Evolutionary conservation across 2,329 filamentous ascomycete genomes (phyloP), one percentile per base, ranked within the genome.

Genomic region (Xylaria multiplex): DNA sequence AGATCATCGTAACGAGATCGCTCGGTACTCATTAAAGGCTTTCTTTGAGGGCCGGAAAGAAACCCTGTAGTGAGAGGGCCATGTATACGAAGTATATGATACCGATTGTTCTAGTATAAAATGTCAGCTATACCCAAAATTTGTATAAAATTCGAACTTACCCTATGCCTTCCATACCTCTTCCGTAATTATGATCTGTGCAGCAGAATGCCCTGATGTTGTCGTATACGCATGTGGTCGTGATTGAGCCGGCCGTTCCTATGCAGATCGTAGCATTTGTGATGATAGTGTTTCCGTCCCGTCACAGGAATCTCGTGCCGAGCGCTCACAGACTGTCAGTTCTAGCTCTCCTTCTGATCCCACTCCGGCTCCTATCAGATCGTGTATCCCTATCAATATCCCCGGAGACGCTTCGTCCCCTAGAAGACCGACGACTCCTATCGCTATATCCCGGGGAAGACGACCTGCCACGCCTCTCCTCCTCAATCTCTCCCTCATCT

Each of bases 341-440:
- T 32, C 60, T 49, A n/a, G 24, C 13, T 27, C 64, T 59, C n/a
- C 37, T 64, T 45, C 45, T 49, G 7, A 70, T 69, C 13, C 65
- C 56, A 48, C 67, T 68, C 22, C 45, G 43, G 13, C 59, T 65
- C 16, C 45, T 22, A 24, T 58, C 52, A 35, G 69, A 70, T 19
- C 69, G 62, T 58, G 75, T 73, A 6, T 75, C 74, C 1, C 73
- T 72, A 67, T 81, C 81, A 45, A 81, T 73, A 46, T 73, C 66
- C n/a, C 72, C 66, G n/a, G 78, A 78, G 1, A 74, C 76, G 16
- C 76, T 64, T 48, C 73, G 70, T 14, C 64, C 65, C 49, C 70
- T 69, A 55, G 70, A 70, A 43, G 52, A 67, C 32, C 69, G 72
- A 13, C 60, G 60, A 42, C 67, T 54, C 32, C 68, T 69, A 22